Evolutionary conservation across 768 basidiomycete genomes (phyloP).

Genomic region (Austroboletus festivus): DNA sequence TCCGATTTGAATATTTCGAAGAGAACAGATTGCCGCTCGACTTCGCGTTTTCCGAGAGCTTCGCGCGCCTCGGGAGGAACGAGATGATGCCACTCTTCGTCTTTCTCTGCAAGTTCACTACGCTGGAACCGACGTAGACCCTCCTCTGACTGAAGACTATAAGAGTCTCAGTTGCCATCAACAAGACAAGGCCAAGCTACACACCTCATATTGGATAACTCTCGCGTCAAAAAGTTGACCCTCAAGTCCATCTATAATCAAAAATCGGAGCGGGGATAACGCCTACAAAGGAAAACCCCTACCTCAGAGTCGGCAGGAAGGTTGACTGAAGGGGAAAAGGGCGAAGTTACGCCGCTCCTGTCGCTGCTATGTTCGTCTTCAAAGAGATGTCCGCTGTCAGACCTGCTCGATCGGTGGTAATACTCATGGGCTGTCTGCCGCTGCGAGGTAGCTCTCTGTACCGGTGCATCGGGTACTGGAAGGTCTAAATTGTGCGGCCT

Average conservation of each 20-base stretch:
- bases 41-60: conserved; percentile 70
- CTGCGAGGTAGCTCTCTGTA: conserved; percentile 46
- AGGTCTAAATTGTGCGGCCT: conserved; percentile 36
- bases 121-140: conserved; percentile 64
- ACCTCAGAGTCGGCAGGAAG: conserved; percentile 36
- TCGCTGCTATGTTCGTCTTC: conserved; percentile 14
- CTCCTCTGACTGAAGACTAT: conserved; percentile 61
- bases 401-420: conserved; percentile 39
- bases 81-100: conserved; percentile 81
- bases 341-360: conserved; percentile 26
- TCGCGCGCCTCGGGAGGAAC: conserved; percentile 71
- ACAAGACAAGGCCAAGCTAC: conserved; percentile 16
- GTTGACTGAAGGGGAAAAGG: conserved; percentile 34
- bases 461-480: conserved; percentile 45
- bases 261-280: background rate
- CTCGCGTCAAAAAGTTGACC: conserved; percentile 31
- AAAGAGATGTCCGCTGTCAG: conserved; percentile 31
- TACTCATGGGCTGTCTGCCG: conserved; percentile 27
- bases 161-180: conserved; percentile 10
- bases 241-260: conserved; percentile 24
- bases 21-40: conserved; percentile 80
- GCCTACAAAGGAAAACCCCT: conserved; percentile 31
- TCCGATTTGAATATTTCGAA: conserved; percentile 92
- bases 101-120: conserved; percentile 58
- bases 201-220: conserved; percentile 40